These are phyloP conservation scores for Epicoccum sorghinum DNA, from an alignment of 2,329 filamentous ascomycete genomes.

Conservation along the genomic window DNA sequence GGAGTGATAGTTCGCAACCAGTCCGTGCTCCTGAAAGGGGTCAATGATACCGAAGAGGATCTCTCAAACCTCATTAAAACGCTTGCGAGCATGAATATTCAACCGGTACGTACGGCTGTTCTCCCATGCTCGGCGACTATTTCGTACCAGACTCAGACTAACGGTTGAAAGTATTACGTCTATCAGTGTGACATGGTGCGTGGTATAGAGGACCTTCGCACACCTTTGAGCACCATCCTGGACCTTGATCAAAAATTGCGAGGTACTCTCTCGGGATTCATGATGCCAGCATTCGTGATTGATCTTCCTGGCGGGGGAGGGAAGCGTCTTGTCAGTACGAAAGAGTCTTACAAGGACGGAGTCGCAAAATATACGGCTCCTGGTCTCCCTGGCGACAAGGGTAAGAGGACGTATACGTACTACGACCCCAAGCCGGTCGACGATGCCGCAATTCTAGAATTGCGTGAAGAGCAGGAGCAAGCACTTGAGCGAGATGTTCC, in stretches of 20 bases:
- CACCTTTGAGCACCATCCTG: constrained; percentile 64
- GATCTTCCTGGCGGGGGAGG: constrained; percentile 69
- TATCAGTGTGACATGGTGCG: constrained; percentile 70
- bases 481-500: constrained; percentile 4
- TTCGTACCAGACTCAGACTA: background rate
- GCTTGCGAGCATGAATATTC: constrained; percentile 63
- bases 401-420: constrained; percentile 58
- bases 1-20: constrained; percentile 66
- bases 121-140: too few species aligned
- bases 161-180: constrained; percentile 62
- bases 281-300: constrained; percentile 67
- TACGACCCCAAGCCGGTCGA: constrained; percentile 55
- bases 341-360: constrained; percentile 63
- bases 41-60: constrained; percentile 62
- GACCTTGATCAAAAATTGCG: constrained; percentile 64
- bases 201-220: constrained; percentile 67
- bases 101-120: constrained; percentile 54
- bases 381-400: constrained; percentile 53
- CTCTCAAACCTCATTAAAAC: constrained; percentile 61
- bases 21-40: constrained; percentile 62
- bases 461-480: constrained; percentile 11
- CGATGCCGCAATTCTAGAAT: background rate
- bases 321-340: constrained; percentile 64
- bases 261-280: constrained; percentile 67
- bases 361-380: constrained; percentile 63